phyloP scores from a whole-genome alignment of 345 rosid genomes.

The Hibiscus trionum region DNA sequence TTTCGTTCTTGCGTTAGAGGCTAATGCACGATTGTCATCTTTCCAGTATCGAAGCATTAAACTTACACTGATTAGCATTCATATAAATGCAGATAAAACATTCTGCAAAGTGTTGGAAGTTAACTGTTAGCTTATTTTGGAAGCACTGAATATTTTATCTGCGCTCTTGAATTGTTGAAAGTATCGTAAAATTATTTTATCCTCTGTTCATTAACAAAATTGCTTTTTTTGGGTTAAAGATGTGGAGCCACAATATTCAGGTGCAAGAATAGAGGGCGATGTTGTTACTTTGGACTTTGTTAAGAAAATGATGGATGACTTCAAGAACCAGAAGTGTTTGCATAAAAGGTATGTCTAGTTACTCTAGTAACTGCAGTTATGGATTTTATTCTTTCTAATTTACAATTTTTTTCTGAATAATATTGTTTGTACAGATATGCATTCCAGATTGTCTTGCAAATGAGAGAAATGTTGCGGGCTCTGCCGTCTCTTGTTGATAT shows the following conservation, averaged over 20 bases:
- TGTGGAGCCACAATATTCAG: conserved; percentile 96
- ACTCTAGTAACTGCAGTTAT: conserved; percentile 10
- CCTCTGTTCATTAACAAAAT: conserved; percentile 3
- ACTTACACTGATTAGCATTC: not conserved
- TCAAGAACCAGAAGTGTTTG: conserved; percentile 75
- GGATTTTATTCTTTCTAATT: conserved; percentile 7
- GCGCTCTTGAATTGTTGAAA: not conserved
- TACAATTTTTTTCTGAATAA: conserved; percentile 12
- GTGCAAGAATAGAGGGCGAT: conserved; percentile 89
- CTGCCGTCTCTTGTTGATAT: conserved; percentile 86
- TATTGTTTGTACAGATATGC: conserved; percentile 60
- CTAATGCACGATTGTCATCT: not conserved
- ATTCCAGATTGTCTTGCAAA: conserved; percentile 81
- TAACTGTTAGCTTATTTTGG: not conserved
- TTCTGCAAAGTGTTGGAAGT: conserved; percentile 9
- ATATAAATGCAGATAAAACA: not conserved
- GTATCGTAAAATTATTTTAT: not conserved
- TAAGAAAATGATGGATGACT: conserved; percentile 86
- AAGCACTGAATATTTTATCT: not conserved
- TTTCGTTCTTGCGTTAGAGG: not conserved
- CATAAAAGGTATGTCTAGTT: conserved; percentile 62
- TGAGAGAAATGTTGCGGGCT: conserved; percentile 62
- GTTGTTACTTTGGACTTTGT: conserved; percentile 81
- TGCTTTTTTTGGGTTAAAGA: conserved; percentile 38
- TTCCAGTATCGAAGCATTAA: not conserved